Conservation (phyloP, 352 stramenopile genomes). For the Phytophthora pistaciae region DNA sequence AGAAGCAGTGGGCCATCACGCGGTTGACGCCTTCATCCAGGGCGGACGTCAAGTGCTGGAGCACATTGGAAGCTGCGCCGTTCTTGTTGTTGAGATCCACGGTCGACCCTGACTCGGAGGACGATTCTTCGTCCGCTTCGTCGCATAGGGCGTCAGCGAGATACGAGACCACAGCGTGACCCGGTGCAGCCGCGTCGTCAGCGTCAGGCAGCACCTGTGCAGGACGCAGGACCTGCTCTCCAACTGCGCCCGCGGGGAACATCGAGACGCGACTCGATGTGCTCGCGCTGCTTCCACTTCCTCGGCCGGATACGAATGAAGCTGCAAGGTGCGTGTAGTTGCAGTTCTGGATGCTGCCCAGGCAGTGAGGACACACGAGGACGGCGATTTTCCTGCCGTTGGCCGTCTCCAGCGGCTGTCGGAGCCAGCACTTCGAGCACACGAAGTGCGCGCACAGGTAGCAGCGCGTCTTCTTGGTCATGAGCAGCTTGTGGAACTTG, state of each 20-base stretch:
- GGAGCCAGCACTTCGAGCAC: constrained; percentile 37
- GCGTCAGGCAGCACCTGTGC: constrained; percentile 20
- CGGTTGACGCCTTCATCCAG: constrained; percentile 31
- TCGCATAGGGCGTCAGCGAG: constrained; percentile 16
- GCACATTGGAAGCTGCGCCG: constrained; percentile 47
- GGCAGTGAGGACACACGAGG: constrained; percentile 53
- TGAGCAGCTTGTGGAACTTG: constrained; percentile 35
- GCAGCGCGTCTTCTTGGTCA: constrained; percentile 40
- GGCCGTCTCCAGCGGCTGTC: constrained; percentile 37
- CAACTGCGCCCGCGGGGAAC: not conserved
- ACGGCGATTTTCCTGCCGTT: constrained; percentile 40
- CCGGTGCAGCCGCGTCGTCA: constrained; percentile 15
- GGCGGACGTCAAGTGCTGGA: constrained; percentile 45
- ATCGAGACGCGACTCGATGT: constrained; percentile 24
- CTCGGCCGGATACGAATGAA: constrained; percentile 18
- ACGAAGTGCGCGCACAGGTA: constrained; percentile 48
- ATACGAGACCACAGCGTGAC: constrained; percentile 25
- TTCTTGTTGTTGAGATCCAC: constrained; percentile 4
- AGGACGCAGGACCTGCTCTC: constrained; percentile 10
- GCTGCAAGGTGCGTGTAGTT: constrained; percentile 44
- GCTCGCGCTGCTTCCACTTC: constrained; percentile 23
- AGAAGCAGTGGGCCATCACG: constrained; percentile 22
- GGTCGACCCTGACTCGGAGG: constrained; percentile 1
- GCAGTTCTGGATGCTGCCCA: constrained; percentile 51
- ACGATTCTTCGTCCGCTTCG: not conserved